Evolutionary conservation across 768 basidiomycete species (phyloP), one percentile per base, ranked within the genome.

Genomic region (Tricholoma saponaceum): DNA sequence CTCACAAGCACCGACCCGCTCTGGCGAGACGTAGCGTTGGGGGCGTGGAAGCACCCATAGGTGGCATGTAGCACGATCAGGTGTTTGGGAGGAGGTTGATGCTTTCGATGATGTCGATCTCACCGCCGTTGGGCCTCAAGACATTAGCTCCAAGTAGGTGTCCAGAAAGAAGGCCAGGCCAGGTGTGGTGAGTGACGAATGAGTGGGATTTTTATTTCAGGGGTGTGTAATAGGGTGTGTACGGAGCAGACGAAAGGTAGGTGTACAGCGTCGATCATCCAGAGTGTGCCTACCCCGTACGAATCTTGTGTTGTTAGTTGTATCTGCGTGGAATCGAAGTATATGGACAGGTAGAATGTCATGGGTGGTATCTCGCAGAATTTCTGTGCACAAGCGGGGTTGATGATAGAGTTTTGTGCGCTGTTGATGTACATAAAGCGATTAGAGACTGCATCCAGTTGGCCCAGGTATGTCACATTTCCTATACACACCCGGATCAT

Each of bases 51-150:
- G n/a, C n/a, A n/a, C n/a, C n/a, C 74, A 14, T 55, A 63, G 6
- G 64, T 58, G 12, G 83, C 77, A 61, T 86, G 85, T 5, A 86
- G 63, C 0, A 83, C 80, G 71, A 81, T 77, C 64, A 84, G 84
- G 64, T 87, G 37, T 69, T 62, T 6, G 64, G 37, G 65, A 67
- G 66, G 16, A 78, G 63, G 68, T 87, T 86, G 61, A 89, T 82
- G 13, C 77, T 80, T 67, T 87, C 86, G 44, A 87, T 75, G 46
- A 85, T 83, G 66, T 78, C 77, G 54, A 78, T 77, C 61, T 78
- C 76, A 41, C 79, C 79, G 30, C 69, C 70, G 16, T 70, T 52
- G 4, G 79, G 79, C 78, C 79, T 80, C 13, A 58, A 55, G 26
- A 51, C 32, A 46, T 66, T 68, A 7, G 62, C 64, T 5, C 79